A percentile compares a stretch with the other conserved stretches of the same genome.
phyloP scores from a whole-genome alignment of 192 early-diverging fungal genomes.

The Phycomyces nitens region DNA sequence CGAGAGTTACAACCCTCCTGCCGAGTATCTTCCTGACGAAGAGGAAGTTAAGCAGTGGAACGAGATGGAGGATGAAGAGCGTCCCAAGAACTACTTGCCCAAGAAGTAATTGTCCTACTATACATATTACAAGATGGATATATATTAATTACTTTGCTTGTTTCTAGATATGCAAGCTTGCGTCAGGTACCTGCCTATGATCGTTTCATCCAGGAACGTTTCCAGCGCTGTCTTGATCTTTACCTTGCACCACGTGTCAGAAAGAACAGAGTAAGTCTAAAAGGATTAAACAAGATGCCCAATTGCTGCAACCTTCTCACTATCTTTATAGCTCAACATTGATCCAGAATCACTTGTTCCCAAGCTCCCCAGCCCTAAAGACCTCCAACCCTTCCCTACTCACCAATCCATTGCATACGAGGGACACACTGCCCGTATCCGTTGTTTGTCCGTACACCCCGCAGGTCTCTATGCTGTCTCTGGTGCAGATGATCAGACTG shows the following conservation, averaged over 20 bases:
- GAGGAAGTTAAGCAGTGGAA: constrained; percentile 82
- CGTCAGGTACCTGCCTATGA: constrained; percentile 86
- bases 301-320: neutral
- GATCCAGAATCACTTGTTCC: constrained; percentile 92
- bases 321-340: constrained; percentile 58
- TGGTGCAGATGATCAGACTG: constrained; percentile 86
- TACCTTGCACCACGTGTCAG: constrained; percentile 91
- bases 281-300: too few species aligned
- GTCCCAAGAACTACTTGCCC: constrained; percentile 60
- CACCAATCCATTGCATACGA: constrained; percentile 69
- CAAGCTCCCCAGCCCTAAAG: constrained; percentile 91
- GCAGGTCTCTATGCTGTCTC: constrained; percentile 88
- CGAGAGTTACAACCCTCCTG: constrained; percentile 97
- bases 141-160: neutral
- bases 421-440: constrained; percentile 82
- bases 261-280: constrained; percentile 71
- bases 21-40: constrained; percentile 84
- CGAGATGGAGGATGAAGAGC: constrained; percentile 71
- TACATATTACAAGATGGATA: neutral
- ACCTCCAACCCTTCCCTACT: constrained; percentile 93
- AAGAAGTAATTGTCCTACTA: constrained; percentile 50
- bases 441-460: constrained; percentile 85
- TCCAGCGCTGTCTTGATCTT: constrained; percentile 94
- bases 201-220: constrained; percentile 90
- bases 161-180: constrained; percentile 58